Conservation (phyloP, 2,329 filamentous ascomycete species). For the Nakataea oryzae region DNA sequence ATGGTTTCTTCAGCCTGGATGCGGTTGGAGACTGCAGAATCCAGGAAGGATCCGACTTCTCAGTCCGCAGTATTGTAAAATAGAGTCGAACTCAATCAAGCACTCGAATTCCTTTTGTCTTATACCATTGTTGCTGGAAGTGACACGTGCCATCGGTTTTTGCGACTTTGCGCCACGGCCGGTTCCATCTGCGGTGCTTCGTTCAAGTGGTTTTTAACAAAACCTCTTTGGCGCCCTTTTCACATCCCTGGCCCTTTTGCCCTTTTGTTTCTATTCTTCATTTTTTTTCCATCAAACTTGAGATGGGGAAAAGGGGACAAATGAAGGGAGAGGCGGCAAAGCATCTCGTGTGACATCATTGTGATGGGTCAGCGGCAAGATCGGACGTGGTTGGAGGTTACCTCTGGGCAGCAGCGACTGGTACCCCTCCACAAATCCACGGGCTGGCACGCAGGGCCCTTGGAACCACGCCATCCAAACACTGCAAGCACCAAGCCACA, state of each 20-base stretch:
- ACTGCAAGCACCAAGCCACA: neutral
- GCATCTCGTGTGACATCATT: neutral
- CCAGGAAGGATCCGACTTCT: slow-evolving; percentile 32
- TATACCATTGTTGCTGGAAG: slow-evolving; percentile 8
- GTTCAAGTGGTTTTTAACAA: neutral
- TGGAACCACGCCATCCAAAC: neutral
- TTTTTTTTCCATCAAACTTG: no score
- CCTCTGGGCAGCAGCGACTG: neutral
- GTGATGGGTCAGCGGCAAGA: neutral
- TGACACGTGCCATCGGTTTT: neutral
- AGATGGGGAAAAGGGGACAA: no score
- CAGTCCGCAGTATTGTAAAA: slow-evolving; percentile 50
- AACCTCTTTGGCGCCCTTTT: neutral
- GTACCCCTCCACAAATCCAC: neutral
- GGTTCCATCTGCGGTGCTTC: neutral
- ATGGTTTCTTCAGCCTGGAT: slow-evolving; percentile 21
- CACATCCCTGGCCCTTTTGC: no score
- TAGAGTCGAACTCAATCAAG: slow-evolving; percentile 52
- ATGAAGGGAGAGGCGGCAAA: no score
- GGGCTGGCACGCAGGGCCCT: no score
- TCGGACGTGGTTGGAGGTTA: neutral
- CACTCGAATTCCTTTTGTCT: slow-evolving; percentile 50
- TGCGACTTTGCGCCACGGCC: neutral
- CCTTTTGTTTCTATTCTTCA: neutral
- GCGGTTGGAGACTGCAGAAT: slow-evolving; percentile 35